Base-by-base conservation (phyloP, 441 rosid genomes). In the Corymbia calophylla region DNA sequence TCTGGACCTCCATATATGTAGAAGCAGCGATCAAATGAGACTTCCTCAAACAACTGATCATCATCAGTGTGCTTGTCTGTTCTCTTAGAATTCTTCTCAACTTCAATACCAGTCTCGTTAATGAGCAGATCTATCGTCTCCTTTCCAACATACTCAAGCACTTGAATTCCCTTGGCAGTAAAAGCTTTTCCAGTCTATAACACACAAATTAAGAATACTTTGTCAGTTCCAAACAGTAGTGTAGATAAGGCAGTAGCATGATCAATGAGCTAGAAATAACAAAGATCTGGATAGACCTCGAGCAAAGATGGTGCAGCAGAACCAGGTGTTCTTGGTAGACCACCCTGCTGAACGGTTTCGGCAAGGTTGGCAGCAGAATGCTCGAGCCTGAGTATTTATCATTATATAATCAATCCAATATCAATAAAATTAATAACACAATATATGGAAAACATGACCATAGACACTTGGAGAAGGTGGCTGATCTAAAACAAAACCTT, bases 1-100 rank as follows among this genome's bases (percentile, higher is more conserved):
- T 98, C 99, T 89, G 99, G 99, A 90, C 99, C 99, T 86, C 99
- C 99, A 93, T 97, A 98, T 91, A 98, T 98, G 92, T 97, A 98
- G 94, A 98, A 98, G 94, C 98, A 98, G 53, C 99, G 95, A 94
- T 96, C 99, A 94, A 98, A 98, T 88, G 97, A 95, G 87, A 97
- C 96, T 93, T 98, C 99, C 93, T 96, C 99, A 88, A 91, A 91
- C 56, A 93, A 93, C 87, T 95, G 98, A 94, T 98, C 99, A 91
- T 95, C 97, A 66, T 93, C 94, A 77, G 91, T 88, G 88, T 90
- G 91, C 82, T 91, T 86, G 44, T 91, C 93, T 89, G 93, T 84
- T 29, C 88, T 93, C 93, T 91, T 92, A 64, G 93, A 58, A 68
- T 93, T 95, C 92, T 95, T 97, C 80, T 96, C 98, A 89, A 90